Percentiles rank a stretch among this genome's conserved stretches.
Evolutionary conservation across 176 grass and related monocot species (phyloP).

Genomic region (Dendrocalamus sinicus): DNA sequence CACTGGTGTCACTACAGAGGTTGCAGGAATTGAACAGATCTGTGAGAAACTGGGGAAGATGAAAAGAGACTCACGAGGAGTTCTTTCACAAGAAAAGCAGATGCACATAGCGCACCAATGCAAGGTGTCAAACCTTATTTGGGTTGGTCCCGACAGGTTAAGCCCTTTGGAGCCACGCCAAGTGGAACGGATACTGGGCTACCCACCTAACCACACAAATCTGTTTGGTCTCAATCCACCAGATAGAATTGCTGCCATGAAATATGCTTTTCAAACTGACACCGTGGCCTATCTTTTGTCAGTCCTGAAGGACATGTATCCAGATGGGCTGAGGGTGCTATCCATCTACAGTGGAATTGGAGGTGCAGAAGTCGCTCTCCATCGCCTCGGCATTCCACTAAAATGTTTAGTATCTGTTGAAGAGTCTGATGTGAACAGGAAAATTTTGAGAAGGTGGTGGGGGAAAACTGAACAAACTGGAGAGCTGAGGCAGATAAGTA

Average conservation of each 20-base stretch:
- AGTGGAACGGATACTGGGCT: constrained; percentile 75
- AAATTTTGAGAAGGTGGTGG: constrained; percentile 82
- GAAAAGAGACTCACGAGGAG: constrained; percentile 55
- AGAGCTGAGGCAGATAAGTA: constrained; percentile 57
- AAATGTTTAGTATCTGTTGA: constrained; percentile 82
- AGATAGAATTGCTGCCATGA: constrained; percentile 60
- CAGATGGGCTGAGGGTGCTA: constrained; percentile 63
- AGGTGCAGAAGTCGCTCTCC: constrained; percentile 66
- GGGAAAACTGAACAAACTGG: constrained; percentile 59
- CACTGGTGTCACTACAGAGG: constrained; percentile 41
- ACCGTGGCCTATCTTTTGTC: constrained; percentile 64
- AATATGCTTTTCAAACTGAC: constrained; percentile 70
- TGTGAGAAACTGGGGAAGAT: constrained; percentile 62
- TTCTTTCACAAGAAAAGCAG: constrained; percentile 50
- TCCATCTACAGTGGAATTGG: constrained; percentile 82
- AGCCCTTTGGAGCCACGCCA: constrained; percentile 61
- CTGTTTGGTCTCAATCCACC: constrained; percentile 44
- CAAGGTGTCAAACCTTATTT: constrained; percentile 65
- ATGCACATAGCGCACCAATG: constrained; percentile 62
- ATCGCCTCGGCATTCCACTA: constrained; percentile 72
- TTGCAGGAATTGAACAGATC: constrained; percentile 19
- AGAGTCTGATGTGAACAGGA: constrained; percentile 66
- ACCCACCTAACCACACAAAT: constrained; percentile 64
- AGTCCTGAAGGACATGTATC: constrained; percentile 61
- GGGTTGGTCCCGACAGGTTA: constrained; percentile 62